These are phyloP conservation scores for Diplodia seriata DNA, from an alignment of 2,329 filamentous ascomycete species.

Conservation along the genomic window DNA sequence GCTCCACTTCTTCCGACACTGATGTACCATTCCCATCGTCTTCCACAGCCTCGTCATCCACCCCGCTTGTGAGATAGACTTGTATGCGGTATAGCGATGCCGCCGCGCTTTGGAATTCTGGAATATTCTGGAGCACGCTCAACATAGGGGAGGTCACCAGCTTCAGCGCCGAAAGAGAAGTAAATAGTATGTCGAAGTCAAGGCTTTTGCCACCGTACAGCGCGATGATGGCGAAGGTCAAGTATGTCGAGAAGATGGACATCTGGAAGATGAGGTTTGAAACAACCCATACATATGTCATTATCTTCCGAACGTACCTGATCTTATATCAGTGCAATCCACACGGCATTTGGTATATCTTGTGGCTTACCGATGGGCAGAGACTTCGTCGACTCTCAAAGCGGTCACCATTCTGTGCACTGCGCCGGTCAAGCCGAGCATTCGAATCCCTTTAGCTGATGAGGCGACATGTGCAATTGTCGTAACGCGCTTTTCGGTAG, in stretches of 20 bases:
- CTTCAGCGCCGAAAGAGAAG: constrained; percentile 40
- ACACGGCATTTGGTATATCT: neutral
- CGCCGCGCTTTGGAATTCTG: constrained; percentile 34
- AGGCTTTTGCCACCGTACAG: constrained; percentile 33
- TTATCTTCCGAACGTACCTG: constrained; percentile 33
- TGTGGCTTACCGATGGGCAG: constrained; percentile 15
- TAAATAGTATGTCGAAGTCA: constrained; percentile 38
- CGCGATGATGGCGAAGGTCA: constrained; percentile 37
- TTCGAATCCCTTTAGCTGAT: constrained; percentile 40
- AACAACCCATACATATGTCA: constrained; percentile 36
- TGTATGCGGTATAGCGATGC: constrained; percentile 39
- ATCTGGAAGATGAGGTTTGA: constrained; percentile 40
- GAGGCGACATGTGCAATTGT: constrained; percentile 37
- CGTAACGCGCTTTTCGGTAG: constrained; percentile 39
- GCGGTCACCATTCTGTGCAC: constrained; percentile 36
- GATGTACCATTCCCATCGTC: neutral
- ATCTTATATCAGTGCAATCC: neutral
- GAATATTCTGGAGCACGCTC: constrained; percentile 36
- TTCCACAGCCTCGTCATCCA: constrained; percentile 9
- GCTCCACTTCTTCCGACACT: neutral
- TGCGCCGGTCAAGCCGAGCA: constrained; percentile 38
- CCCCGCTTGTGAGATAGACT: constrained; percentile 32
- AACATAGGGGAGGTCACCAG: constrained; percentile 39
- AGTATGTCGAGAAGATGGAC: constrained; percentile 37
- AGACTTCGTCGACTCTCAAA: constrained; percentile 38